phyloP scores from a whole-genome alignment of 345 rosid genomes.

The Populus pruinosa region DNA sequence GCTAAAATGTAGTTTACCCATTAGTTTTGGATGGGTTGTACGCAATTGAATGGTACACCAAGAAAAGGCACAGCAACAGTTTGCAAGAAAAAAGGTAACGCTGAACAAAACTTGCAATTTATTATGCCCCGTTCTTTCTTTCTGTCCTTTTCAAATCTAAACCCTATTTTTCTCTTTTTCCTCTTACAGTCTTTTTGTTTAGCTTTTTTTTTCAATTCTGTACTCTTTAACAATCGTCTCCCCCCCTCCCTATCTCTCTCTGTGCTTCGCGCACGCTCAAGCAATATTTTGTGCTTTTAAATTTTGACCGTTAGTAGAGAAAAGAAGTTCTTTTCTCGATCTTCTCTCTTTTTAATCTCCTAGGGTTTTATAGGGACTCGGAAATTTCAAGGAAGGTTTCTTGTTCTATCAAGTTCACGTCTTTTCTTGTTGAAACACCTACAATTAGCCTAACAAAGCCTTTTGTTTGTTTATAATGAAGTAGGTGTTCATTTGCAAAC shows the following conservation, averaged over 20 bases:
- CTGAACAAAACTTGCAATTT: background rate
- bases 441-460: background rate
- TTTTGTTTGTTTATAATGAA: background rate
- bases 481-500: background rate
- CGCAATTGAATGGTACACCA: background rate
- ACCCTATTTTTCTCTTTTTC: background rate
- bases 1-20: background rate
- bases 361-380: background rate
- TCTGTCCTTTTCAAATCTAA: background rate
- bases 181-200: background rate
- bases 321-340: background rate
- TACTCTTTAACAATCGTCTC: background rate
- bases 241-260: background rate
- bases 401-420: background rate
- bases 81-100: background rate
- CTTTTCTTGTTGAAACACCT: background rate
- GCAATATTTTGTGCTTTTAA: conserved; percentile 1
- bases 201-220: background rate
- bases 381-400: background rate
- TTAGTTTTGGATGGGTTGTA: background rate
- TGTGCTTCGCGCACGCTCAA: background rate
- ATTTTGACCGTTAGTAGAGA: conserved; percentile 11
- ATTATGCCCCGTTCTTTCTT: background rate
- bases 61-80: background rate
- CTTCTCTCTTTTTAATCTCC: background rate